Percentiles rank a stretch among this genome's conserved stretches.
phyloP scores from a whole-genome alignment of 768 basidiomycete genomes.

The Lactifluus rugatus region DNA sequence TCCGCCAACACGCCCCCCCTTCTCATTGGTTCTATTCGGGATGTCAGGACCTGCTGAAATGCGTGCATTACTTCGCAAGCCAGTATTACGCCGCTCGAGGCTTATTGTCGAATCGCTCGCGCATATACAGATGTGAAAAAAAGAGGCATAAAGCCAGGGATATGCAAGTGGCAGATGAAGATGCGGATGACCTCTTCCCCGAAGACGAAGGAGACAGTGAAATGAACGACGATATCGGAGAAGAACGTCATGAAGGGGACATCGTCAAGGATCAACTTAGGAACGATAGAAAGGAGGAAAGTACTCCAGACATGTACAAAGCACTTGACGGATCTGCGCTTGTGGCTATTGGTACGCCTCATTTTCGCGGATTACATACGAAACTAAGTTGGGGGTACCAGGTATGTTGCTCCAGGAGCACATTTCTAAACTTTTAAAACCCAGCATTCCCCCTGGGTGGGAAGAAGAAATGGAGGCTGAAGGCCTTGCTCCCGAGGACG shows the following conservation, averaged over 20 bases:
- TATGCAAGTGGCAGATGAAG: slow-evolving; percentile 3
- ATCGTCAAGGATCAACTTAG: slow-evolving; percentile 9
- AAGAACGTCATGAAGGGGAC: slow-evolving; percentile 16
- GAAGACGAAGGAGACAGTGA: neutral
- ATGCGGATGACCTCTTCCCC: slow-evolving; percentile 18
- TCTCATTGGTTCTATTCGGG: slow-evolving; percentile 9
- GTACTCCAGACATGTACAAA: slow-evolving; percentile 59
- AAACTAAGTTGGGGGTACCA: slow-evolving; percentile 20
- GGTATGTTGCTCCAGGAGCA: slow-evolving; percentile 66
- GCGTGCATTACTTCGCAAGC: slow-evolving; percentile 42
- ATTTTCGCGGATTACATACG: neutral
- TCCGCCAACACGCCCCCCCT: neutral
- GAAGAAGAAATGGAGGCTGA: slow-evolving; percentile 27
- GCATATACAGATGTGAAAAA: slow-evolving; percentile 34
- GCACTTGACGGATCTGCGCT: slow-evolving; percentile 64
- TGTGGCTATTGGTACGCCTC: slow-evolving; percentile 52
- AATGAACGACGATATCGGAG: slow-evolving; percentile 1
- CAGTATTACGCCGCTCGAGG: slow-evolving; percentile 54
- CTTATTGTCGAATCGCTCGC: slow-evolving; percentile 43
- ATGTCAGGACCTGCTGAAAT: slow-evolving; percentile 40
- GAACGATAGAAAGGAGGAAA: slow-evolving; percentile 16
- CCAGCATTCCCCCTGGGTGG: slow-evolving; percentile 38
- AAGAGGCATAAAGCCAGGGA: slow-evolving; percentile 26
- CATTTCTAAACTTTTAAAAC: slow-evolving; percentile 35
- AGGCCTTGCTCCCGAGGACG: neutral